A percentile compares a stretch with the other conserved stretches of the same genome.
phyloP scores from a whole-genome alignment of 768 basidiomycete genomes.

The Coprinopsis strossmayeri region DNA sequence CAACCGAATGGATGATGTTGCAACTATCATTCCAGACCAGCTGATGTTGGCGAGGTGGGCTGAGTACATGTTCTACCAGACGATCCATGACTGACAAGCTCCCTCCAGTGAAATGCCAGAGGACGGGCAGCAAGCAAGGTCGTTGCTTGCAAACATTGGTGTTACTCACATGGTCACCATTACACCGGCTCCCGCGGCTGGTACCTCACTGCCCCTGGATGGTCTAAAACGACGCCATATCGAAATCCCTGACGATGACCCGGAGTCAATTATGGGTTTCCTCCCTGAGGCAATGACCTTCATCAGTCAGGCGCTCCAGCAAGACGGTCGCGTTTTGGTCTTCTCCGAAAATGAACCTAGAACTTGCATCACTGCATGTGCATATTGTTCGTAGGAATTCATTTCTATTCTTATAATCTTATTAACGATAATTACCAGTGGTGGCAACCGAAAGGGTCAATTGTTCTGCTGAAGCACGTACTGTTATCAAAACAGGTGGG shows the following conservation, averaged over 20 bases:
- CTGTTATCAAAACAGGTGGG: not conserved
- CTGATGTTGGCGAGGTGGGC: constrained; percentile 46
- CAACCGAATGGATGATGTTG: constrained; percentile 44
- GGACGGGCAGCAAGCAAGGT: constrained; percentile 42
- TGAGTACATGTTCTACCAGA: not conserved
- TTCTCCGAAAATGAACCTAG: constrained; percentile 48
- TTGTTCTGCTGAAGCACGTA: not conserved
- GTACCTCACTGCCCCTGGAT: not conserved
- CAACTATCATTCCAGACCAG: constrained; percentile 41
- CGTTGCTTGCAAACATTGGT: constrained; percentile 43
- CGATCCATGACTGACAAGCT: no score
- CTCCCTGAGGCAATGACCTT: constrained; percentile 40
- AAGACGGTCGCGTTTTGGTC: constrained; percentile 44
- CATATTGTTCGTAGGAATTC: constrained; percentile 38
- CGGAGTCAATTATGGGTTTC: constrained; percentile 25
- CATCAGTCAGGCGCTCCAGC: constrained; percentile 33
- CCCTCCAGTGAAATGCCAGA: no score
- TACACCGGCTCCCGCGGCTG: constrained; percentile 32
- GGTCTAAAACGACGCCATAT: constrained; percentile 29
- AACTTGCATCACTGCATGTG: constrained; percentile 46
- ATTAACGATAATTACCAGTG: not conserved
- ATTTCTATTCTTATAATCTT: not conserved
- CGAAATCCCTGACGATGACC: constrained; percentile 29
- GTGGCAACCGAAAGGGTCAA: constrained; percentile 23
- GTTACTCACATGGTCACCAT: constrained; percentile 50